These are phyloP conservation scores for Cryphonectria nitschkei DNA, from an alignment of 2,329 filamentous ascomycete species.

Conservation along the genomic window DNA sequence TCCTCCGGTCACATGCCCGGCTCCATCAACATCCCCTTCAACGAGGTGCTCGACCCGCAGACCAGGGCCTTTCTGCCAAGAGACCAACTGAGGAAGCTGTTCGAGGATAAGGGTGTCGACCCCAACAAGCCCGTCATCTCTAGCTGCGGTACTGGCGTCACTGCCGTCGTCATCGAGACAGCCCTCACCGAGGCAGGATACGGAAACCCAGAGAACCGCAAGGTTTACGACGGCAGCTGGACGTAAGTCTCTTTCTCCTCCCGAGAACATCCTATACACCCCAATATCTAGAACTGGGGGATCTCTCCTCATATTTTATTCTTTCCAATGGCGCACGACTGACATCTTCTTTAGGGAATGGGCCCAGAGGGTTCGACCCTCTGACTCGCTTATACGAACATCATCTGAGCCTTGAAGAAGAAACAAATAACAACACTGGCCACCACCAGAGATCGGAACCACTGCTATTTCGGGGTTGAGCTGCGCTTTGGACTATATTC, in stretches of 20 bases:
- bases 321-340: not conserved
- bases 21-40: slow-evolving; percentile 81
- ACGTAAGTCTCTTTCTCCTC: slow-evolving; percentile 64
- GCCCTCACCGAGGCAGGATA: slow-evolving; percentile 80
- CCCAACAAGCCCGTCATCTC: slow-evolving; percentile 80
- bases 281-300: not conserved
- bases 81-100: slow-evolving; percentile 73
- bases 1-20: slow-evolving; percentile 92
- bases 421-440: not conserved
- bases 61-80: slow-evolving; percentile 79
- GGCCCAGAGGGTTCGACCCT: slow-evolving; percentile 66
- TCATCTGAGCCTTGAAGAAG: slow-evolving; percentile 18
- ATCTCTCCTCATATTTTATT: too few relatives aligned
- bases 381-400: slow-evolving; percentile 64
- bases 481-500: slow-evolving; percentile 9
- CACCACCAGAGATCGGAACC: not conserved
- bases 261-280: not conserved
- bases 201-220: slow-evolving; percentile 67
- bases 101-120: slow-evolving; percentile 80
- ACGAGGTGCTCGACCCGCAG: slow-evolving; percentile 76
- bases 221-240: slow-evolving; percentile 96
- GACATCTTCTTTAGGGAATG: slow-evolving; percentile 55
- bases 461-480: slow-evolving; percentile 2
- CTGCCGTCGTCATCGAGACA: slow-evolving; percentile 86
- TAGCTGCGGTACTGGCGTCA: slow-evolving; percentile 92